These are phyloP conservation scores for Codiaeum variegatum DNA, from an alignment of 441 rosid genomes.

Conservation along the genomic window DNA sequence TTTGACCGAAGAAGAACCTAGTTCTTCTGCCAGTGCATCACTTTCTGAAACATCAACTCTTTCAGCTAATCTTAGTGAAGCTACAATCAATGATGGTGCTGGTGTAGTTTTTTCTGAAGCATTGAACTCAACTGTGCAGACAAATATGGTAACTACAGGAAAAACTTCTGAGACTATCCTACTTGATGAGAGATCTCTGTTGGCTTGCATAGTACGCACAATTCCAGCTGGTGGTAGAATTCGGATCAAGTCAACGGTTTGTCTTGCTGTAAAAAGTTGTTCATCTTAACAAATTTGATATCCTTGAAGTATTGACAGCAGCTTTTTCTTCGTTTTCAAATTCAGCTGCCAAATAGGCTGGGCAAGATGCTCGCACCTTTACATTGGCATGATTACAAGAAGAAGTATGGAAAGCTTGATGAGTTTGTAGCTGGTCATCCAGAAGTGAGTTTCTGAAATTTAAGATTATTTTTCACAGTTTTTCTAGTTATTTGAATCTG, in stretches of 20 bases:
- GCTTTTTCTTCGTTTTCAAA: slow-evolving; percentile 14
- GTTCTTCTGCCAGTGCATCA: slow-evolving; percentile 36
- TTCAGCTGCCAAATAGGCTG: slow-evolving; percentile 86
- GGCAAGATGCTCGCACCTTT: slow-evolving; percentile 97
- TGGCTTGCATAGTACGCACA: slow-evolving; percentile 93
- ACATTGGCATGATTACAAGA: slow-evolving; percentile 96
- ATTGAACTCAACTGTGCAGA: slow-evolving; percentile 34
- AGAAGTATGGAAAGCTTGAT: slow-evolving; percentile 85
- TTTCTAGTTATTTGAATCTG: slow-evolving; percentile 8
- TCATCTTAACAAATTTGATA: neutral
- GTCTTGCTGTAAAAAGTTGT: slow-evolving; percentile 24
- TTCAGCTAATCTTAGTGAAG: slow-evolving; percentile 32
- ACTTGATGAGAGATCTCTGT: slow-evolving; percentile 80
- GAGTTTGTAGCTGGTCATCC: slow-evolving; percentile 81
- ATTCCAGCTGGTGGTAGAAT: slow-evolving; percentile 93
- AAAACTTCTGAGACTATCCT: slow-evolving; percentile 50
- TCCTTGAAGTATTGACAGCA: neutral
- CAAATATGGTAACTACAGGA: slow-evolving; percentile 24
- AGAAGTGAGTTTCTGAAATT: slow-evolving; percentile 47
- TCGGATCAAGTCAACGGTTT: slow-evolving; percentile 80
- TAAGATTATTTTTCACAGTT: slow-evolving; percentile 7
- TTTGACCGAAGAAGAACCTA: slow-evolving; percentile 38
- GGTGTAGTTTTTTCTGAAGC: slow-evolving; percentile 43
- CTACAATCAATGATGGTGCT: slow-evolving; percentile 29
- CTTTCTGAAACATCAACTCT: slow-evolving; percentile 33